Conservation (phyloP, 2,329 filamentous ascomycete species). For the Neopestalotiopsis sp. region DNA sequence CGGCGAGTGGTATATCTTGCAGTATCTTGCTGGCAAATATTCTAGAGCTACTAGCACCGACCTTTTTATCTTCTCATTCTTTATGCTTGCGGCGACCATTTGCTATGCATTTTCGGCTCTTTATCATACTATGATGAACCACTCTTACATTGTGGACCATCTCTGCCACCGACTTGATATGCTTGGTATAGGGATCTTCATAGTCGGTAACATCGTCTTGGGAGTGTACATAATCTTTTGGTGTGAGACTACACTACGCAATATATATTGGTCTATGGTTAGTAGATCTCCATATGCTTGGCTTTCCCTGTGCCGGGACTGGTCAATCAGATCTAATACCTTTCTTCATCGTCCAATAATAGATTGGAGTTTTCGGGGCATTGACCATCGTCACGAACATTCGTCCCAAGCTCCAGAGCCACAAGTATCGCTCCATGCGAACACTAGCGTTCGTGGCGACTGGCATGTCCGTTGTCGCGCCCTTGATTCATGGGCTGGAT, state of each 20-base stretch:
- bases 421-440: neutral
- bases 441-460: neutral
- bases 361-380: neutral
- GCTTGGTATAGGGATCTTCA: neutral
- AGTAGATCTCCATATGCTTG: no score
- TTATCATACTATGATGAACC: constrained; percentile 3
- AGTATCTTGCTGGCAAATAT: neutral
- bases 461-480: neutral
- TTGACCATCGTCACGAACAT: neutral
- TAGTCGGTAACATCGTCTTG: neutral
- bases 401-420: neutral
- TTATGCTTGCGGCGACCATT: neutral
- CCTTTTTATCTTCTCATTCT: neutral
- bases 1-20: constrained; percentile 6
- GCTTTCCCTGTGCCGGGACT: neutral
- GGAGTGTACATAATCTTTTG: neutral
- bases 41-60: neutral
- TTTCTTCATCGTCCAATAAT: neutral
- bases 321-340: neutral
- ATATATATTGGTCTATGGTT: neutral
- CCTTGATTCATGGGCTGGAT: neutral
- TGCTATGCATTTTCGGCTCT: neutral
- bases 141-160: neutral
- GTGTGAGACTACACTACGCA: neutral
- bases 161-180: neutral